Percentiles rank a stretch among this genome's conserved stretches.
Conservation (phyloP, 352 stramenopile species). For the Phytopythium helicoides region DNA sequence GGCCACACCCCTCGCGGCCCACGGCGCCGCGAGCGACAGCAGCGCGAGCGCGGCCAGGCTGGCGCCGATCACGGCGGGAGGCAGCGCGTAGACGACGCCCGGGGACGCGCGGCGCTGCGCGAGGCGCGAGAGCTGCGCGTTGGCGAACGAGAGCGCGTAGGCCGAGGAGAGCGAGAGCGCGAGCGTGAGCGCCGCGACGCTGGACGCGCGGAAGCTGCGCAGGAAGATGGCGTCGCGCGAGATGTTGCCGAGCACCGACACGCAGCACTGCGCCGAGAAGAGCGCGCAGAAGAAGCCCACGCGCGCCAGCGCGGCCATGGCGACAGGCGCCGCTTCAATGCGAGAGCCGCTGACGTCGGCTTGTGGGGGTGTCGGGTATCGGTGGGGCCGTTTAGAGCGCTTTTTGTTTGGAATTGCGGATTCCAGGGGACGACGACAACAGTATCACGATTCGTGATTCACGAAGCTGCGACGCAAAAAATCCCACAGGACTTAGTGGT, state of each 20-base stretch:
- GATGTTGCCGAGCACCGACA: conserved; percentile 69
- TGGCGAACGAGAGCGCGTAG: conserved; percentile 56
- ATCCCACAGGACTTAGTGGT: no score
- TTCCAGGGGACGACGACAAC: no score
- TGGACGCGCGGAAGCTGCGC: conserved; percentile 62
- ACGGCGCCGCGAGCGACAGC: conserved; percentile 40
- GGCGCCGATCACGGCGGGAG: conserved; percentile 35
- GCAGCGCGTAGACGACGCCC: conserved; percentile 53
- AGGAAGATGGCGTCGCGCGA: conserved; percentile 84
- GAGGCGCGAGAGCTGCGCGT: conserved; percentile 30
- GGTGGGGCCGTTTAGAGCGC: no score
- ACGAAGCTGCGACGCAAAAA: no score
- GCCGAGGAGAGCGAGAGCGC: conserved; percentile 70
- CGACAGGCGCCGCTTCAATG: no score
- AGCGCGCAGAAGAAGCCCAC: conserved; percentile 82
- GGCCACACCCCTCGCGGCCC: conserved; percentile 38
- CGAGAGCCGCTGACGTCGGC: no score
- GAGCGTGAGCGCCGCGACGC: conserved; percentile 70
- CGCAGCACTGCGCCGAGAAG: conserved; percentile 80
- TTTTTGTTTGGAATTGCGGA: no score
- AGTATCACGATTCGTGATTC: no score
- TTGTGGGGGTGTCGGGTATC: no score
- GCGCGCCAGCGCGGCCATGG: conserved; percentile 30
- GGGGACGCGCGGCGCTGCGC: conserved; percentile 15
- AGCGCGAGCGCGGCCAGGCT: conserved; percentile 45